phyloP scores from a whole-genome alignment of 106 monocot genomes.

The Narthecium ossifragum region DNA sequence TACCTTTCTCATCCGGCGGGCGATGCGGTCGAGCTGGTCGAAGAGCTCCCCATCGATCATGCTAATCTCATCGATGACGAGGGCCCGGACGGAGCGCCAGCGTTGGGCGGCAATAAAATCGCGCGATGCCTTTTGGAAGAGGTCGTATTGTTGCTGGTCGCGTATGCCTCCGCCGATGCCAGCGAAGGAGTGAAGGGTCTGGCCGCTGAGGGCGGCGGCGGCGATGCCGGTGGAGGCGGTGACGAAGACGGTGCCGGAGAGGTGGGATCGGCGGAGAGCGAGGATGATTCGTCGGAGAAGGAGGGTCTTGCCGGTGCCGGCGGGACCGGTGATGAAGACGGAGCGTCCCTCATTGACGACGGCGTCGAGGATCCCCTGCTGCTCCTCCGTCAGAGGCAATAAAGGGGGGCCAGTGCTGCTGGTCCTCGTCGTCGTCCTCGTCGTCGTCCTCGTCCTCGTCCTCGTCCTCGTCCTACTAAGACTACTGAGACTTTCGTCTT shows the following conservation, averaged over 20 bases:
- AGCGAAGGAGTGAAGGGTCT: slow-evolving; percentile 3
- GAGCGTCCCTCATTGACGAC: too few species aligned
- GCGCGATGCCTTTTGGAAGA: neutral
- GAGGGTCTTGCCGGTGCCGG: neutral
- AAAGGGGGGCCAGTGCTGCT: too few species aligned
- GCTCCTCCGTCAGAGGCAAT: too few species aligned
- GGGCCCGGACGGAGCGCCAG: neutral
- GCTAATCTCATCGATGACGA: neutral
- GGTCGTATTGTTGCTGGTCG: neutral
- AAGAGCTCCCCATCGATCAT: slow-evolving; percentile 4
- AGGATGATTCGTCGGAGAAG: neutral
- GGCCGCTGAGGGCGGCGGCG: slow-evolving; percentile 1
- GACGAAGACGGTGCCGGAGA: neutral
- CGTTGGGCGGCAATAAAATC: neutral
- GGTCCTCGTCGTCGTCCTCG: too few species aligned
- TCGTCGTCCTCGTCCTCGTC: too few species aligned
- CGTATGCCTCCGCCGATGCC: neutral
- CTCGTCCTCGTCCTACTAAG: too few species aligned
- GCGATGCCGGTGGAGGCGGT: slow-evolving; percentile 4
- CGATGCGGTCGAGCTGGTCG: neutral
- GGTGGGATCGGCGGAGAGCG: neutral
- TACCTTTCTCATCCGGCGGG: neutral
- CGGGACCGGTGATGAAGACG: too few species aligned
- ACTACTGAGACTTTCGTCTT: too few species aligned
- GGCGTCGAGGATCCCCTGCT: too few species aligned